Evolutionary conservation across 129 eudicot species (phyloP), one percentile per base, ranked within the genome.

Genomic region (Heracleum sosnowskyi): DNA sequence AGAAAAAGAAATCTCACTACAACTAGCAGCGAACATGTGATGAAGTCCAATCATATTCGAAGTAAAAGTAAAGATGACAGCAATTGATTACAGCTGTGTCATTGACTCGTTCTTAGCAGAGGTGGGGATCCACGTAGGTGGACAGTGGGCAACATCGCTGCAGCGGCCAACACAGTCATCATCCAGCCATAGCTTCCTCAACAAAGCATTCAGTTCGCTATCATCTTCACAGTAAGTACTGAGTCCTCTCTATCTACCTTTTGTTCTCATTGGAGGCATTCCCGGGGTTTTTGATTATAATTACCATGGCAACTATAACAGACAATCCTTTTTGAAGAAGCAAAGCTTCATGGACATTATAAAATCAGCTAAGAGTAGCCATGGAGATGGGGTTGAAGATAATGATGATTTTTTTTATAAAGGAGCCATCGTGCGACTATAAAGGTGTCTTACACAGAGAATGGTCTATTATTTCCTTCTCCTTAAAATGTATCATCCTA

Each of bases 131-230:
- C 78, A 76, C 75, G 87, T 75, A 41, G 91, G 91, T 80, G 89
- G 87, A 73, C 86, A 82, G 72, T 84, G 90, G 92, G 74, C 84
- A 72, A 31, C 97, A 37, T 77, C 96, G 39, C 17, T 84, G 78
- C 93, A 90, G 69, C 82, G 86, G 60, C 91, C 86, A 44, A 84
- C 97, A 63, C 91, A 88, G 47, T 91, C 97, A 13, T 93, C 98
- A 76, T 88, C 97, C 45, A 84, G 82, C 82, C 86, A 87, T 80
- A 88, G 86, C 66, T 85, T 68, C 46, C 86, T 77, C 68, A 77
- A 42, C 73, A 77, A 82, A 51, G 71, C 87, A 18, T 85, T 89
- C 82, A 87, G 87, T 79, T 86, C 95, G n/a, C 83, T 84, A 81
- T 89, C 96, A 63, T 81, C 98, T 42, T 80, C 95, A 60, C 91